A percentile compares a stretch with the other conserved stretches of the same genome.
These are phyloP conservation scores for Cryptococcus depauperatus DNA, from an alignment of 1,284 basidiomycete genomes.

Conservation along the genomic window DNA sequence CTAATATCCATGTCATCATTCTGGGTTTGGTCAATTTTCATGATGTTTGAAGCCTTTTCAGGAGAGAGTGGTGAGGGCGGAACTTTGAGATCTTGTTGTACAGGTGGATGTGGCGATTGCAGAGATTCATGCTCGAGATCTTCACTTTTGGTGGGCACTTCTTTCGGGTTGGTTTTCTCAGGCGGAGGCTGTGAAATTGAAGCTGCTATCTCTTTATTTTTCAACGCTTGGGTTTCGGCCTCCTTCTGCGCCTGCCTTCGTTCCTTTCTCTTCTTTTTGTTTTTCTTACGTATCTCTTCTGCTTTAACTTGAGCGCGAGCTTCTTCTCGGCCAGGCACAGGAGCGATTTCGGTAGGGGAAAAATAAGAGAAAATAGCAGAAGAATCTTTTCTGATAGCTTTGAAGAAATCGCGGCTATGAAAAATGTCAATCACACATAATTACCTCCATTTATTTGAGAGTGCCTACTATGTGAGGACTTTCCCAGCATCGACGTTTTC, in stretches of 20 bases:
- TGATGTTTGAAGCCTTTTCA: neutral
- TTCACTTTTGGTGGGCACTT: neutral
- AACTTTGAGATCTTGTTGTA: neutral
- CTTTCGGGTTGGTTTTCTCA: neutral
- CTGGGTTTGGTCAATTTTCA: too few species aligned
- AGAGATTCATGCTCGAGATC: neutral
- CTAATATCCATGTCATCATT: too few species aligned
- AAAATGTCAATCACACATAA: neutral
- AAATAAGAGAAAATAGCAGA: slow-evolving; percentile 12
- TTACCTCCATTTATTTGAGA: neutral
- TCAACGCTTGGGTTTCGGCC: slow-evolving; percentile 2
- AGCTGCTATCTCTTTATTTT: neutral
- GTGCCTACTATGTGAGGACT: slow-evolving; percentile 7
- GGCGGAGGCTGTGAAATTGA: neutral
- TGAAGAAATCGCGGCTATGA: slow-evolving; percentile 16
- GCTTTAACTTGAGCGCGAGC: slow-evolving; percentile 8
- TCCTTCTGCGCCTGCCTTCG: slow-evolving; percentile 9
- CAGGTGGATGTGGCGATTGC: neutral
- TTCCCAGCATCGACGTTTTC: neutral
- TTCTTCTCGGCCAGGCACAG: slow-evolving; percentile 11
- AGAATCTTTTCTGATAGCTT: slow-evolving; percentile 16
- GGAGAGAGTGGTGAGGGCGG: neutral
- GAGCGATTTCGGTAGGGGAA: slow-evolving; percentile 1
- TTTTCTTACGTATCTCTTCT: slow-evolving; percentile 5
- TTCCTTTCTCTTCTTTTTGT: slow-evolving; percentile 1